Evolutionary conservation across 129 eudicot species (phyloP).

Genomic region (Centrapalus pauciflorus): DNA sequence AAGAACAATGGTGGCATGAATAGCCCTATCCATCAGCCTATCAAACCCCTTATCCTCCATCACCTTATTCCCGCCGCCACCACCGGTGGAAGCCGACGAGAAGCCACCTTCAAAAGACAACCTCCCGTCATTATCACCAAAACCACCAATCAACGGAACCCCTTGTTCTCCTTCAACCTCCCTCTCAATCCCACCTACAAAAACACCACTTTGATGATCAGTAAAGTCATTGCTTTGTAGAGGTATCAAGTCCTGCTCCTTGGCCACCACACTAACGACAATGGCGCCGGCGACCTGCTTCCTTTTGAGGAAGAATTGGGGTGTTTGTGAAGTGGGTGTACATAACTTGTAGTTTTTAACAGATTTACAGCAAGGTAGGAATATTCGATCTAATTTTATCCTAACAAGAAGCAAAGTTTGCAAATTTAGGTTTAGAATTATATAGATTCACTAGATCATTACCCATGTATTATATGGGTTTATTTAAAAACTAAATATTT

Average conservation of each 20-base stretch:
- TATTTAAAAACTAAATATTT: too few relatives aligned
- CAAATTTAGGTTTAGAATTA: too few relatives aligned
- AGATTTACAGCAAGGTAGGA: background rate
- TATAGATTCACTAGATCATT: too few relatives aligned
- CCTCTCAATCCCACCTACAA: too few relatives aligned
- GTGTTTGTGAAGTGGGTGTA: background rate
- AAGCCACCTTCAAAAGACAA: too few relatives aligned
- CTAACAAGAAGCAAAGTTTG: too few relatives aligned
- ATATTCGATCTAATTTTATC: background rate
- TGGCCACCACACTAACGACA: background rate
- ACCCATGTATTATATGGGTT: background rate
- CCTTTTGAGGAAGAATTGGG: background rate
- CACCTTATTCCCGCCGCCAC: background rate
- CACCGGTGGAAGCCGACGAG: background rate
- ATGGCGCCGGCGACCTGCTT: background rate
- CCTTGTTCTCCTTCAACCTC: background rate
- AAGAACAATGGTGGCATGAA: constrained; percentile 81
- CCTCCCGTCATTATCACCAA: too few relatives aligned
- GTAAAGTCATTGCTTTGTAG: background rate
- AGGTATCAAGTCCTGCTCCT: background rate
- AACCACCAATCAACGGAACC: background rate
- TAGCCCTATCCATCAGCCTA: constrained; percentile 35
- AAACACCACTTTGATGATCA: too few relatives aligned
- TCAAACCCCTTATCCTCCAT: constrained; percentile 11
- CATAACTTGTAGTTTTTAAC: background rate